Conservation (phyloP, 331 rosid genomes). For the Ulmus americana region DNA sequence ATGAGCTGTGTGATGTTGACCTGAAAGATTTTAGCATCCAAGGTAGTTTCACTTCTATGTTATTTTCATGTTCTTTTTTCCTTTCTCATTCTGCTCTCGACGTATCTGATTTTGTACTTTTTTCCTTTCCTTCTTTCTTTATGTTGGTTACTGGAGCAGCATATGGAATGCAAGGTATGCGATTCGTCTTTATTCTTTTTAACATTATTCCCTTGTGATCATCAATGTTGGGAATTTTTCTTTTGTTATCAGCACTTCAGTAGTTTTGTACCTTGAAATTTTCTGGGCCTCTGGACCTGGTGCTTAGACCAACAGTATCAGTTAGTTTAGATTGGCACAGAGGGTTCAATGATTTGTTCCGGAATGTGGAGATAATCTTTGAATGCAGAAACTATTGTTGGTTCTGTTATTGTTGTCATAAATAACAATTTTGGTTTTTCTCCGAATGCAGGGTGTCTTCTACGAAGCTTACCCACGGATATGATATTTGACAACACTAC, state of each 20-base stretch:
- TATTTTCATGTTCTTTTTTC: slow-evolving; percentile 16
- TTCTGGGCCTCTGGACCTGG: neutral
- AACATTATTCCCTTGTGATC: neutral
- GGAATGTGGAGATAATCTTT: neutral
- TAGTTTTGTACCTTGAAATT: neutral
- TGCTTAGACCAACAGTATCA: neutral
- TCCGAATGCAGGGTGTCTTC: slow-evolving; percentile 68
- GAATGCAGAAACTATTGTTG: neutral
- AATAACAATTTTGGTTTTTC: slow-evolving; percentile 12
- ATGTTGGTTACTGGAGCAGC: slow-evolving; percentile 44
- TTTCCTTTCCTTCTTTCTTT: slow-evolving; percentile 16
- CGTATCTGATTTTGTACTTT: slow-evolving; percentile 25
- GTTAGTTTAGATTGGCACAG: neutral
- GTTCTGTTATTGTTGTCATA: neutral
- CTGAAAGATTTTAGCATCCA: slow-evolving; percentile 97
- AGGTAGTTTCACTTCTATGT: slow-evolving; percentile 40
- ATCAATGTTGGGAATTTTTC: neutral
- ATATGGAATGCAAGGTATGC: slow-evolving; percentile 69
- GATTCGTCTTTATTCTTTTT: slow-evolving; percentile 7
- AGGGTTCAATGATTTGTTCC: neutral
- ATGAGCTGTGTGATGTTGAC: slow-evolving; percentile 89
- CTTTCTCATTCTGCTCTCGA: slow-evolving; percentile 8
- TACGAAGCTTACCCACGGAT: slow-evolving; percentile 84
- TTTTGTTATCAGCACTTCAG: neutral
- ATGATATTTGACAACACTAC: slow-evolving; percentile 69